These are phyloP conservation scores for Geosmithia flava DNA, from an alignment of 2,329 filamentous ascomycete genomes.

Conservation along the genomic window DNA sequence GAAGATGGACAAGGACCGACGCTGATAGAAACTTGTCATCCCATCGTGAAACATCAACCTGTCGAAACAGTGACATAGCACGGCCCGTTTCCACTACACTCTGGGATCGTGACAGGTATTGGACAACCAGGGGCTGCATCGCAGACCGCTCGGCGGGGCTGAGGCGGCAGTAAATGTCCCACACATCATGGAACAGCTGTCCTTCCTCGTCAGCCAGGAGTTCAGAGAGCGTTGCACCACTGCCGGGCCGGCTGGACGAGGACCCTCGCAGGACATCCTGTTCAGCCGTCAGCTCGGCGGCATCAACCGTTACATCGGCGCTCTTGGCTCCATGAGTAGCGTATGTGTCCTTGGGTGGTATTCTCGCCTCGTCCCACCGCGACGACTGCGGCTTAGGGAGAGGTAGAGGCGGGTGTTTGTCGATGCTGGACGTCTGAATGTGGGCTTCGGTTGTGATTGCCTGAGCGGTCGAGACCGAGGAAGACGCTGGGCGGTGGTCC, in stretches of 20 bases:
- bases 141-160: conserved; percentile 14
- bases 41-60: conserved; percentile 23
- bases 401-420: neutral
- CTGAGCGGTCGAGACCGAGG: neutral
- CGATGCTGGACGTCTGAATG: neutral
- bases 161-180: conserved; percentile 27
- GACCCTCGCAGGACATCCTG: neutral
- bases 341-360: neutral
- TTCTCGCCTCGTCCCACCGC: neutral
- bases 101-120: conserved; percentile 28
- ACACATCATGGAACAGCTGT: conserved; percentile 25
- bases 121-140: conserved; percentile 20
- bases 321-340: neutral
- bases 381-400: neutral
- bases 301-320: neutral
- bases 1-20: conserved; percentile 27
- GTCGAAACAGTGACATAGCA: conserved; percentile 29
- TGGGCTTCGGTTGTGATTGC: neutral
- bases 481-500: neutral
- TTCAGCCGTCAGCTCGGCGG: neutral
- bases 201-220: conserved; percentile 12
- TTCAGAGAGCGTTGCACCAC: conserved; percentile 2
- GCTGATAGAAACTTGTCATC: conserved; percentile 24
- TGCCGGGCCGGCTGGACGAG: neutral
- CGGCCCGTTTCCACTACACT: conserved; percentile 31